Base-by-base conservation (phyloP, 2,329 filamentous ascomycete genomes). In the Fusarium nygamai region DNA sequence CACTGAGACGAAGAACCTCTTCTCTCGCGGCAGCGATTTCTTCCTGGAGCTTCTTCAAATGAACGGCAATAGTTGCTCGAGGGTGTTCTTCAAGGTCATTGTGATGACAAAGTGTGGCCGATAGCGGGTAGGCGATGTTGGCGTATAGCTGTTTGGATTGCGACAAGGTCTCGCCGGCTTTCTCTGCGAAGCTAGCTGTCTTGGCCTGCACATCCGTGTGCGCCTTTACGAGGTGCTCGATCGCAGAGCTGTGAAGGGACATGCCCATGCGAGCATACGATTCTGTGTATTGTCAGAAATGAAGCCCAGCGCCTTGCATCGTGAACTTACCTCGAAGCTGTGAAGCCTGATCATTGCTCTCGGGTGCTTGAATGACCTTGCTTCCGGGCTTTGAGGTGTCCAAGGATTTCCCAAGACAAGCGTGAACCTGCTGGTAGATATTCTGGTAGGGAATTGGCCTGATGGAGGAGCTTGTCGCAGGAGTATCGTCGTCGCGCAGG, bases 41-140 rank as follows among this genome's bases (percentile, higher is more conserved):
- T 5, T 67, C 60, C 3, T 76, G 69, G 5, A 83, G 48, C 4
- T 44, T 59, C 2, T 70, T 36, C 7, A 83, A 36, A 27, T 82
- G 83, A 5, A 63, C 57, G 0, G 61, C 64, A 3, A 84, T 69
- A 0, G 74, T 81, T 1, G 78, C 79, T n/a, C 61, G 61, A 2
- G 80, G 73, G 14, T 76, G 60, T 1, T 61, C 69, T 22, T 74
- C 61, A 1, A 73, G 75, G 44, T 60, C 69, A 22, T 74, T 59
- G 1, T 77, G 75, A 41, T 78, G 73, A 24, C 82, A 83, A 8
- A 82, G 62, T 0, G 82, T 84, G 3, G 75, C 78, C 1, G 78
- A 77, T 3, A 83, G 66, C 2, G 82, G 82, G n/a, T 76, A 78
- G 0, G 74, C 60, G 12, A 83, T 78, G 64, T 82, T 82, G 34